These are phyloP conservation scores for Aegilops tauschii DNA, from an alignment of 176 grass and related monocot species.

Conservation along the genomic window DNA sequence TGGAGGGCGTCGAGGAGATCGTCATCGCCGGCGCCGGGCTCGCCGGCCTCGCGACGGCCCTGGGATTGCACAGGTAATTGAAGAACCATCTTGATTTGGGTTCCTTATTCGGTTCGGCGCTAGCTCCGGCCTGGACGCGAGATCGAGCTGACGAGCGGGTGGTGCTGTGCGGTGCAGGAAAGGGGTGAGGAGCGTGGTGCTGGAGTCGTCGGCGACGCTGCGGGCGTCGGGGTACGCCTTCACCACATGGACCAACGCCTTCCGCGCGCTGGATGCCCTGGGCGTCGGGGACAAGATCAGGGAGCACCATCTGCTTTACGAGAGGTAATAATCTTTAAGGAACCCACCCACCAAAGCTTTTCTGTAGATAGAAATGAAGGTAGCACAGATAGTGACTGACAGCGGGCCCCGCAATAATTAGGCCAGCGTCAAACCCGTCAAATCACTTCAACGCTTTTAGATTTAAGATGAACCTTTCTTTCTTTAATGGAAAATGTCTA, in stretches of 20 bases:
- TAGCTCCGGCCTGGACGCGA: background rate
- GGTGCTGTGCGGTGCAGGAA: conserved; percentile 30
- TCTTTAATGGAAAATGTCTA: too few species aligned
- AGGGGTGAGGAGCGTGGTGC: conserved; percentile 67
- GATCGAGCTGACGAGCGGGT: too few species aligned
- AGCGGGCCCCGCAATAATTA: too few species aligned
- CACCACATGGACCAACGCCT: conserved; percentile 68
- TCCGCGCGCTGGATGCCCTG: conserved; percentile 70
- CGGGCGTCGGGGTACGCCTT: conserved; percentile 64
- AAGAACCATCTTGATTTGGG: background rate
- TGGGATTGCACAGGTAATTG: conserved; percentile 63
- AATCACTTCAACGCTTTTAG: too few species aligned
- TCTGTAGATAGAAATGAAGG: background rate
- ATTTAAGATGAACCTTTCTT: too few species aligned
- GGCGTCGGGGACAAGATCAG: conserved; percentile 74
- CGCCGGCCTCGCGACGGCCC: conserved; percentile 61
- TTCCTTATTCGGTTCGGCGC: background rate
- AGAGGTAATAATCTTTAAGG: conserved; percentile 33
- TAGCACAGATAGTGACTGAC: too few species aligned
- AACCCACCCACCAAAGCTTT: background rate
- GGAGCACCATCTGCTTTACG: conserved; percentile 50
- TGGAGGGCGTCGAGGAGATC: conserved; percentile 33
- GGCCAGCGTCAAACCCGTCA: too few species aligned
- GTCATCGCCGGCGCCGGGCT: conserved; percentile 74
- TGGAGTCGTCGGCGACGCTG: conserved; percentile 72